These are phyloP conservation scores for Zygosaccharomyces pseudobailii DNA, from an alignment of 1,139 yeast genomes.

Conservation along the genomic window DNA sequence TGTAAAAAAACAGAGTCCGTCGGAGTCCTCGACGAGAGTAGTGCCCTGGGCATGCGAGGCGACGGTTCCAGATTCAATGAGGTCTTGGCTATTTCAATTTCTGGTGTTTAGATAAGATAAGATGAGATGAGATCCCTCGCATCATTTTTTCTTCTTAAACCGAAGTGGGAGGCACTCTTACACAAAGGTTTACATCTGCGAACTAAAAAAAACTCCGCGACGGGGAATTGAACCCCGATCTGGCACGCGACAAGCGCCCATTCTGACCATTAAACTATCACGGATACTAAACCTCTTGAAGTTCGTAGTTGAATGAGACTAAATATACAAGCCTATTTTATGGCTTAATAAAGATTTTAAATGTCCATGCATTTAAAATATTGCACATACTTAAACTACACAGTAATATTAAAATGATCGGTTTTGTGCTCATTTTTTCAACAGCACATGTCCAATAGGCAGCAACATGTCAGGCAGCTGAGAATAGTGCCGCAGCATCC, in stretches of 20 bases:
- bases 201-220: slow-evolving; percentile 29
- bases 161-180: background rate
- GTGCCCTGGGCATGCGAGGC: slow-evolving; percentile 11
- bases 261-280: slow-evolving; percentile 38
- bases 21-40: slow-evolving; percentile 7
- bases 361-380: background rate
- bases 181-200: no score
- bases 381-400: background rate
- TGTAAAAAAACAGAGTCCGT: slow-evolving; percentile 11
- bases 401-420: background rate
- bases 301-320: accelerated
- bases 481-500: slow-evolving; percentile 5
- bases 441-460: slow-evolving; percentile 2
- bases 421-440: background rate
- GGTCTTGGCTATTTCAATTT: background rate
- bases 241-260: slow-evolving; percentile 39
- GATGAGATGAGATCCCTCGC: background rate
- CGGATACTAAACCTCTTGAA: slow-evolving; percentile 19
- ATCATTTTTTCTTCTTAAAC: background rate
- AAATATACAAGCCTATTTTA: no score
- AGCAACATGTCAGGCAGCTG: background rate
- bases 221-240: slow-evolving; percentile 40
- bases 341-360: background rate
- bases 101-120: background rate
- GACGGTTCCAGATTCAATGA: background rate